Conservation (phyloP, 106 monocot genomes). For the Dactylorhiza incarnata region DNA sequence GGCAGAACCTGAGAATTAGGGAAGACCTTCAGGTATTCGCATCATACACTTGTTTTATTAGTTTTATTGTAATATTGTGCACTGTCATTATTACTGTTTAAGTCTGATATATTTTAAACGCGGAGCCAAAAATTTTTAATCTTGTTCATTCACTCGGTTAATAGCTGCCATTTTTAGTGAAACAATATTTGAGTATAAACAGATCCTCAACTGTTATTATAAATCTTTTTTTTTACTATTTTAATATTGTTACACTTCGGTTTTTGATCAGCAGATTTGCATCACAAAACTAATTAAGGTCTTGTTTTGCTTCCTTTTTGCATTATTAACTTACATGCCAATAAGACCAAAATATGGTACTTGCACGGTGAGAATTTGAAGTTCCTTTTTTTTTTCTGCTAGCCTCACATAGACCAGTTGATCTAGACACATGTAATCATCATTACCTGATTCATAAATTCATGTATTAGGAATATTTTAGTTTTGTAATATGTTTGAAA, state of each 20-base stretch:
- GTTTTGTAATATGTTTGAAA: too few relatives aligned
- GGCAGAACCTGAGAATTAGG: constrained; percentile 90
- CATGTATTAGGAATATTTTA: too few relatives aligned
- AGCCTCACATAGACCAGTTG: too few relatives aligned
- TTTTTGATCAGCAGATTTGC: neutral
- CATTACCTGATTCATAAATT: too few relatives aligned
- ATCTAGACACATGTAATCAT: too few relatives aligned
- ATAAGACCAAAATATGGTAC: neutral
- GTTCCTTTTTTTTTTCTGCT: neutral
- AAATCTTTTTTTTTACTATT: too few relatives aligned
- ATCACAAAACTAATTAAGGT: neutral
- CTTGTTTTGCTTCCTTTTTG: neutral
- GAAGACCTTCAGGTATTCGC: constrained; percentile 78
- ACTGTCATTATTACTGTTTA: neutral
- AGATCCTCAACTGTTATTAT: too few relatives aligned
- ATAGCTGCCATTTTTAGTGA: too few relatives aligned
- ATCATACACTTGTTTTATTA: constrained; percentile 2
- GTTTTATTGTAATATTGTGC: neutral
- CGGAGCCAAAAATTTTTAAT: too few relatives aligned
- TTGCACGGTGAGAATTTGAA: neutral
- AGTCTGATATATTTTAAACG: neutral
- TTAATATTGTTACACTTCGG: too few relatives aligned
- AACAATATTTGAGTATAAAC: too few relatives aligned
- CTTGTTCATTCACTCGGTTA: too few relatives aligned
- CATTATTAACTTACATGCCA: neutral